A percentile compares a stretch with the other conserved stretches of the same genome.
Evolutionary conservation across 371 early-diverging fungal genomes (phyloP).

Genomic region (Mucor sp.): DNA sequence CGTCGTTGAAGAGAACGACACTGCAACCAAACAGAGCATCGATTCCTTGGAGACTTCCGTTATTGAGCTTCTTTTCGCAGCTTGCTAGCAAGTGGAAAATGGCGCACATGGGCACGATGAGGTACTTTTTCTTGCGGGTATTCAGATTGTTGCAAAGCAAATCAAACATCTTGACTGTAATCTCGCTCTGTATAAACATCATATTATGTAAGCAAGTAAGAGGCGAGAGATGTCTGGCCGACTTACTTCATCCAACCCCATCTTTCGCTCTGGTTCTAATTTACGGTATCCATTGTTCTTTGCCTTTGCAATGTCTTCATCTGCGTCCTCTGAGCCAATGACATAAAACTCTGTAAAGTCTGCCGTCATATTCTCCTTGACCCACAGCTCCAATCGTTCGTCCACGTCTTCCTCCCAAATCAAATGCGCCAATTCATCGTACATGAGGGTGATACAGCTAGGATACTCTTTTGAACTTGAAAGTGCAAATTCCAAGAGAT

Average conservation of each 20-base stretch:
- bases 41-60: conserved; percentile 63
- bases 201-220: not conserved
- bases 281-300: not conserved
- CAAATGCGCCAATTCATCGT: conserved; percentile 73
- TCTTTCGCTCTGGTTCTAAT: conserved; percentile 35
- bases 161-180: conserved; percentile 21
- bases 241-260: conserved; percentile 53
- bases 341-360: conserved; percentile 69
- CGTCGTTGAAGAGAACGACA: conserved; percentile 48
- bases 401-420: conserved; percentile 57
- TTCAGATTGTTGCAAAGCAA: conserved; percentile 13
- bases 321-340: conserved; percentile 40
- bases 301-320: conserved; percentile 10
- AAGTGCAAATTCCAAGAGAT: conserved; percentile 48
- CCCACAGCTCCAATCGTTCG: conserved; percentile 63
- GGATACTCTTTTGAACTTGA: conserved; percentile 51
- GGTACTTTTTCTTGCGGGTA: conserved; percentile 35
- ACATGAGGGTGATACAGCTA: conserved; percentile 65
- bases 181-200: conserved; percentile 3
- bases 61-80: conserved; percentile 62
- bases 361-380: conserved; percentile 66
- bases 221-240: not conserved
- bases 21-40: conserved; percentile 79
- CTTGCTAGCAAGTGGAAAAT: conserved; percentile 75
- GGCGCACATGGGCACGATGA: conserved; percentile 64